Percentiles rank a stretch among this genome's conserved stretches.
phyloP scores from a whole-genome alignment of 1,284 basidiomycete genomes.

The Gastroboletus turbinatus region DNA sequence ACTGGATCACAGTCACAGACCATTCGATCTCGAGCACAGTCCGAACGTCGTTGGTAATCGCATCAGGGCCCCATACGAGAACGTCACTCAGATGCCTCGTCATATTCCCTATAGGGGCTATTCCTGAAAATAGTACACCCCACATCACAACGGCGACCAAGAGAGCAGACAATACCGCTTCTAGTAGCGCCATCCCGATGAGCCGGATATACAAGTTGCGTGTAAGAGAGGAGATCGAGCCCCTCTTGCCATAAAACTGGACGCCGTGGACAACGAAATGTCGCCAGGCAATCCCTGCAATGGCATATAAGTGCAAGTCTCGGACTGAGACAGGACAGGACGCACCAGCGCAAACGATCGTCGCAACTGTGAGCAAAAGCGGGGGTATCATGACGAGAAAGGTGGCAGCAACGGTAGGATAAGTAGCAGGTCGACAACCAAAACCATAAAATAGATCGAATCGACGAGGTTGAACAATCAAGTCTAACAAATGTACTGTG shows the following conservation, averaged over 20 bases:
- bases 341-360: conserved; percentile 44
- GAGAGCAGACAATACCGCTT: conserved; percentile 30
- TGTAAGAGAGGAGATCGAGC: conserved; percentile 28
- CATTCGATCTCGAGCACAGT: conserved; percentile 40
- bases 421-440: conserved; percentile 62
- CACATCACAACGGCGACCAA: conserved; percentile 18
- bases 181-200: conserved; percentile 41
- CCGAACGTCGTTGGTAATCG: conserved; percentile 20
- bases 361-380: conserved; percentile 44
- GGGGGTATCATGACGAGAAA: conserved; percentile 61
- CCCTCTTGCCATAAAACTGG: conserved; percentile 26
- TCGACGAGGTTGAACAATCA: conserved; percentile 65
- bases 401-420: conserved; percentile 51
- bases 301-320: background rate
- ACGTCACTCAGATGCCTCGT: conserved; percentile 20
- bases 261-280: conserved; percentile 32
- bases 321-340: background rate
- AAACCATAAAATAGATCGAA: conserved; percentile 64
- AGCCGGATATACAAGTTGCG: conserved; percentile 43
- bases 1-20: conserved; percentile 39
- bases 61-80: conserved; percentile 9
- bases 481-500: conserved; percentile 41
- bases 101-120: conserved; percentile 17
- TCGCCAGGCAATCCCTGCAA: conserved; percentile 26
- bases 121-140: conserved; percentile 20